phyloP scores from a whole-genome alignment of 2,329 filamentous ascomycete genomes.

The Coccinonectria pachysandricola region DNA sequence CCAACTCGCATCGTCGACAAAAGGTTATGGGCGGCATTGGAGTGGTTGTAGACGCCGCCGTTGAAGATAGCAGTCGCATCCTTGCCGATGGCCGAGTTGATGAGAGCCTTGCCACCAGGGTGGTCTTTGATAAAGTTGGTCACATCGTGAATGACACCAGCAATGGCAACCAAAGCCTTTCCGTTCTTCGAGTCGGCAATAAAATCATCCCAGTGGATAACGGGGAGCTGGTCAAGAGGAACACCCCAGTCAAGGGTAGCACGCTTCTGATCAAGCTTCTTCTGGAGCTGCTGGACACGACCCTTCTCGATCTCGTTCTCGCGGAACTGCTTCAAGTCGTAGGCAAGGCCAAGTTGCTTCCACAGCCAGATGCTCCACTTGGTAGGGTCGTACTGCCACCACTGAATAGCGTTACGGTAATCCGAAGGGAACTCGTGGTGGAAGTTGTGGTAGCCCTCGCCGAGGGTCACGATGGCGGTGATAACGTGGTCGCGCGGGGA shows the following conservation, averaged over 20 bases:
- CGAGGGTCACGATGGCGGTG: constrained; percentile 75
- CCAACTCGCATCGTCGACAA: constrained; percentile 81
- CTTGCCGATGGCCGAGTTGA: constrained; percentile 72
- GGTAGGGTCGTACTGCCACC: constrained; percentile 86
- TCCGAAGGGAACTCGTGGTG: constrained; percentile 91
- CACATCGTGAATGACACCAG: constrained; percentile 79
- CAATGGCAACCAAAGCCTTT: constrained; percentile 65
- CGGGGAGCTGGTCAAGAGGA: constrained; percentile 74
- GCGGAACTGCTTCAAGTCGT: constrained; percentile 84
- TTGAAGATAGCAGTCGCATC: constrained; percentile 88
- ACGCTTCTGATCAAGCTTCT: constrained; percentile 87
- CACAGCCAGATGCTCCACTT: constrained; percentile 81
- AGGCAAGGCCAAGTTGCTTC: constrained; percentile 77
- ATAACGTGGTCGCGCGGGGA: constrained; percentile 80
- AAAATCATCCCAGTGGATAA: constrained; percentile 81
- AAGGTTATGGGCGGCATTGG: constrained; percentile 81
- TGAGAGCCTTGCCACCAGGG: constrained; percentile 83
- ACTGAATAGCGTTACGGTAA: constrained; percentile 85
- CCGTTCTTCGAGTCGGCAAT: constrained; percentile 66
- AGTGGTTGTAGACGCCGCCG: constrained; percentile 81
- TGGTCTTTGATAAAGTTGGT: constrained; percentile 79
- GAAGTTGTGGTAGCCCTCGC: constrained; percentile 91
- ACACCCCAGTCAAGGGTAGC: constrained; percentile 75
- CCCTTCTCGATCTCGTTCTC: constrained; percentile 90
- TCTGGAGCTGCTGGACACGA: constrained; percentile 77